Base-by-base conservation (phyloP, 2,329 filamentous ascomycete genomes). In the Boeremia lycopersici region DNA sequence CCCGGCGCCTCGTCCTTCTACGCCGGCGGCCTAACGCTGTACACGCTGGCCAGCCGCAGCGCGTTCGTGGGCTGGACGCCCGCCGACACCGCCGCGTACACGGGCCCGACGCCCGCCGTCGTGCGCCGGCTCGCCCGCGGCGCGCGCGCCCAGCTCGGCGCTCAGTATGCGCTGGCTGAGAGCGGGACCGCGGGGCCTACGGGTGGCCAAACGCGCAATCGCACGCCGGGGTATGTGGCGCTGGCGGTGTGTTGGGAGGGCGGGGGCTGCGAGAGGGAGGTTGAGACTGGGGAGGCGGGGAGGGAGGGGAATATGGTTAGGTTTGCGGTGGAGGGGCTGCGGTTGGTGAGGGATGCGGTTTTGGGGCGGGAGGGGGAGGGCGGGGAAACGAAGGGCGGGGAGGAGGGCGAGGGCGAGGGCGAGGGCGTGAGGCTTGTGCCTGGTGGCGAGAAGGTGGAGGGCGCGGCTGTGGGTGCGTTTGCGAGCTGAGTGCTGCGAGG, bases 111-210 rank as follows among this genome's bases (percentile, higher is more conserved):
- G 1, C 78, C 83, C 0, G 78, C 80, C 1, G 78, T 88, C 46
- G 85, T 88, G 2, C 73, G 76, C 1, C 81, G 79, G 0, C 66
- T 88, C 7, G 86, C 85, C 0, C 77, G 78, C 35, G 80, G 86
- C 62, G 81, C 85, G 26, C 73, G 85, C n/a, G 72, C 65, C n/a
- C 82, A 79, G 39, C 69, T 88, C 25, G 76, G 77, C 6, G 80
- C 79, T 53, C 86, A 83, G 15, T 88, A 86, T 65, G 80, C 81
- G 8, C 65, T 87, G 7, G 78, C 77, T 49, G 84, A 88, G 76
- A 84, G 81, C 47, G 86, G 86, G 1, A 88, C 85, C 2, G 86
- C 85, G n/a, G 86, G 86, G 0, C 86, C 86, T 8, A 86, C 82
- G 0, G 84, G 70, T 0, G 85, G 85, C 0, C 73, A 72, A 26